Percentiles rank a stretch among this genome's conserved stretches.
phyloP scores from a whole-genome alignment of 371 early-diverging fungal genomes.

The Mortierella sp. region DNA sequence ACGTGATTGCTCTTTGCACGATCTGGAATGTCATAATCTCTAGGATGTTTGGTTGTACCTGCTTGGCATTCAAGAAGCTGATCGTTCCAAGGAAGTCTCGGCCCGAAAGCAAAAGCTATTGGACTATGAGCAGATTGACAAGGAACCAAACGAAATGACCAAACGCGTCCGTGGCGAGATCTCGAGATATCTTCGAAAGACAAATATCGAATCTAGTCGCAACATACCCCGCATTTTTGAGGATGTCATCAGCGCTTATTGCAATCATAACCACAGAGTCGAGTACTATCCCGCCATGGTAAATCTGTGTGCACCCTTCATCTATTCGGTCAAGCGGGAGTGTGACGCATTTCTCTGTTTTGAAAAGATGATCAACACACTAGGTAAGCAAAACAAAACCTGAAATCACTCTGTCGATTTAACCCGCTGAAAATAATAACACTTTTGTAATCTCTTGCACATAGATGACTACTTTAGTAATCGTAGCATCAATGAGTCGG shows the following conservation, averaged over 20 bases:
- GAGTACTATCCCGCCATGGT: constrained; percentile 86
- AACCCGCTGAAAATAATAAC: too few species aligned
- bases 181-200: constrained; percentile 77
- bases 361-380: constrained; percentile 74
- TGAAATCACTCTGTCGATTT: background rate
- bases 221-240: constrained; percentile 71
- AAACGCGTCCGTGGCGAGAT: constrained; percentile 92
- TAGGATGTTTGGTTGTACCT: constrained; percentile 94
- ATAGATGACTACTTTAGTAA: constrained; percentile 73
- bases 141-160: constrained; percentile 78
- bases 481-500: constrained; percentile 70
- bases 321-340: constrained; percentile 78
- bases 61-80: constrained; percentile 87
- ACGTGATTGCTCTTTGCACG: constrained; percentile 4
- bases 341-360: constrained; percentile 88
- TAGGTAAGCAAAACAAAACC: constrained; percentile 64
- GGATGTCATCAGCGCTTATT: constrained; percentile 85
- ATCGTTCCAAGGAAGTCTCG: constrained; percentile 80
- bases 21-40: background rate
- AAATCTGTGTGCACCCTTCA: constrained; percentile 88
- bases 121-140: constrained; percentile 83
- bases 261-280: constrained; percentile 80
- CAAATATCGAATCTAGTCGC: constrained; percentile 54
- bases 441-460: background rate
- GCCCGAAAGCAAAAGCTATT: constrained; percentile 74